phyloP scores from a whole-genome alignment of 2,329 filamentous ascomycete species.

The Trichoderma sp. region DNA sequence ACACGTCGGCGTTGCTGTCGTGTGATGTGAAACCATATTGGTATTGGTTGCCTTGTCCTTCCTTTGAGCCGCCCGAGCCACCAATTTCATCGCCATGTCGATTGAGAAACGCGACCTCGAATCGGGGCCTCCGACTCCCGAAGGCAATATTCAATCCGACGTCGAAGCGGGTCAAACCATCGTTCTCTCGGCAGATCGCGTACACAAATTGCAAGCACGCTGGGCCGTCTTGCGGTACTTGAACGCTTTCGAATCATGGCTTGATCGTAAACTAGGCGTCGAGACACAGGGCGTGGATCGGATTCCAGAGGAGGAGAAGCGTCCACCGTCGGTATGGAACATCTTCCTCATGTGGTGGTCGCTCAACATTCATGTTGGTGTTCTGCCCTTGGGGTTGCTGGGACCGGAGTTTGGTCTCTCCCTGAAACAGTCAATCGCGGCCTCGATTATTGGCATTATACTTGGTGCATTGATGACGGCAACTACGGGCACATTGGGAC shows the following conservation, averaged over 20 bases:
- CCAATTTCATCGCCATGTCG: background rate
- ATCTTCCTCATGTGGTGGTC: slow-evolving; percentile 12
- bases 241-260: background rate
- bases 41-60: background rate
- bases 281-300: background rate
- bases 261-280: background rate
- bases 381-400: background rate
- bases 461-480: background rate
- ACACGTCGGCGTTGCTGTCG: background rate
- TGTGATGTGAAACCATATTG: background rate
- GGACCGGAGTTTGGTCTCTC: background rate
- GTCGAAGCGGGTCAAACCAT: background rate
- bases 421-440: background rate
- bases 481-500: background rate
- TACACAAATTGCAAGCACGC: background rate
- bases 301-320: background rate
- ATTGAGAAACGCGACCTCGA: background rate
- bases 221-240: background rate
- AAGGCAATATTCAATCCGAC: background rate
- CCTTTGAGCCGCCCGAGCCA: background rate
- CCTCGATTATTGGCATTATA: background rate
- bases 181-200: background rate
- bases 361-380: slow-evolving; percentile 1
- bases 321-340: background rate
- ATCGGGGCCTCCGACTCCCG: background rate